These are phyloP conservation scores for Tricholoma matsutake DNA, from an alignment of 768 basidiomycete species.

Conservation along the genomic window DNA sequence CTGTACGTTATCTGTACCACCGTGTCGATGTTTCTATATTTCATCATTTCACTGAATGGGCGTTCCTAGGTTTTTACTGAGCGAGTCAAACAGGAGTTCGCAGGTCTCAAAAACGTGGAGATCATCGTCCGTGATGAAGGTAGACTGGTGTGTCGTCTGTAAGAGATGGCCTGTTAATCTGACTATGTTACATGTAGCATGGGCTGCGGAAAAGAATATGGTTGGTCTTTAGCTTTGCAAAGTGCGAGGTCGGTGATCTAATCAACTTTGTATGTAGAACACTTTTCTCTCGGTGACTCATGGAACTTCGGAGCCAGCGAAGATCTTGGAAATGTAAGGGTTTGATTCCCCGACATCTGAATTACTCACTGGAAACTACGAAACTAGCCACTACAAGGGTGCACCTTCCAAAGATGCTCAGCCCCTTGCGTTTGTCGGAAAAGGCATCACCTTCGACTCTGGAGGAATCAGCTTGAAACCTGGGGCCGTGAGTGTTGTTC, in stretches of 20 bases:
- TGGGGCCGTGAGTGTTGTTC: constrained; percentile 43
- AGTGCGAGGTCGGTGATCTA: background rate
- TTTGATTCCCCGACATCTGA: background rate
- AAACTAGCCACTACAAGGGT: constrained; percentile 78
- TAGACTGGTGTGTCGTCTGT: constrained; percentile 22
- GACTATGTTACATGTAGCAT: constrained; percentile 40
- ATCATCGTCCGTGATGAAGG: constrained; percentile 74
- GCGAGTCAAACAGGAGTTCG: constrained; percentile 64
- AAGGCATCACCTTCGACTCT: constrained; percentile 88
- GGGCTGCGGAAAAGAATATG: constrained; percentile 86
- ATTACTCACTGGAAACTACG: background rate
- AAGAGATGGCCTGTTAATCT: background rate
- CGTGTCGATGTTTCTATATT: background rate
- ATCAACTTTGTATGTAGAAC: constrained; percentile 36
- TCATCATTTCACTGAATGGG: background rate
- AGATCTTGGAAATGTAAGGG: constrained; percentile 79
- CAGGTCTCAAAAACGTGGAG: constrained; percentile 62
- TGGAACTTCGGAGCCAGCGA: constrained; percentile 80
- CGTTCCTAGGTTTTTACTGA: constrained; percentile 60
- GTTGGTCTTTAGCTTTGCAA: constrained; percentile 30
- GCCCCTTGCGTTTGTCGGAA: constrained; percentile 78
- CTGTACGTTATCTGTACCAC: constrained; percentile 37
- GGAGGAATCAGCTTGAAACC: constrained; percentile 89
- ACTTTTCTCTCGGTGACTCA: constrained; percentile 86
- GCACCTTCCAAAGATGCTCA: constrained; percentile 49